phyloP scores from a whole-genome alignment of 2,329 filamentous ascomycete species.

The Hortaea werneckii region DNA sequence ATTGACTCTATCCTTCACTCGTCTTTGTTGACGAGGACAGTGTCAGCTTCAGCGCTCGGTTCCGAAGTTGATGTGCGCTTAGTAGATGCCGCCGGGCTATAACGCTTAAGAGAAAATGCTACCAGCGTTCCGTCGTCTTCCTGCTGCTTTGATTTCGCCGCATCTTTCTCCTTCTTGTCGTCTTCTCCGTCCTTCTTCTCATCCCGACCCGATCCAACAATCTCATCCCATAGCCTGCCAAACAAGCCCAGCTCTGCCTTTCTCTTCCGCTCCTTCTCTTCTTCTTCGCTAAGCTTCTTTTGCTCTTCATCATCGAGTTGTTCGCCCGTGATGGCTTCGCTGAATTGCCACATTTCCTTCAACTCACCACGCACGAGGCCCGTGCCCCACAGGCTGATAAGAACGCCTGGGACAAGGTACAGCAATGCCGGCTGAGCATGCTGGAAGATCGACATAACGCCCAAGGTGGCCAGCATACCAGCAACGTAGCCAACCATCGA shows the following conservation, averaged over 20 bases:
- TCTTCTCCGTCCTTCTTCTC: constrained; percentile 6
- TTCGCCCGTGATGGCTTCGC: constrained; percentile 49
- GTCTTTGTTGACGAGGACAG: too few relatives aligned
- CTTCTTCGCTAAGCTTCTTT: constrained; percentile 4
- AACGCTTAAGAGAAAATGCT: not conserved
- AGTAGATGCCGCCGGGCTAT: too few relatives aligned
- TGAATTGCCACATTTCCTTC: constrained; percentile 68
- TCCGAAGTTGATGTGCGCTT: too few relatives aligned
- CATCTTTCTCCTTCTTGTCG: not conserved
- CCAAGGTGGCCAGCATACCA: constrained; percentile 67
- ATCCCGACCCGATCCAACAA: not conserved
- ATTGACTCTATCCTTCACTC: too few relatives aligned
- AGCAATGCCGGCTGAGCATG: constrained; percentile 84
- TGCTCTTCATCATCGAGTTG: constrained; percentile 13
- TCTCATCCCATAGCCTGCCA: constrained; percentile 1
- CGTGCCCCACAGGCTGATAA: constrained; percentile 65
- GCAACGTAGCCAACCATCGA: constrained; percentile 65
- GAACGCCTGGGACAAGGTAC: constrained; percentile 81
- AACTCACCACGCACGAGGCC: constrained; percentile 63
- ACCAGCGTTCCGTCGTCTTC: not conserved
- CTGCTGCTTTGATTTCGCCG: not conserved
- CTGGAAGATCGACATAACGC: constrained; percentile 65
- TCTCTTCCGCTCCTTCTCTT: not conserved
- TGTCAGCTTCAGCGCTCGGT: too few relatives aligned
- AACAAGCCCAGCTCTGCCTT: not conserved